phyloP scores from a whole-genome alignment of 1,284 basidiomycete species.

The Cerrena zonata region DNA sequence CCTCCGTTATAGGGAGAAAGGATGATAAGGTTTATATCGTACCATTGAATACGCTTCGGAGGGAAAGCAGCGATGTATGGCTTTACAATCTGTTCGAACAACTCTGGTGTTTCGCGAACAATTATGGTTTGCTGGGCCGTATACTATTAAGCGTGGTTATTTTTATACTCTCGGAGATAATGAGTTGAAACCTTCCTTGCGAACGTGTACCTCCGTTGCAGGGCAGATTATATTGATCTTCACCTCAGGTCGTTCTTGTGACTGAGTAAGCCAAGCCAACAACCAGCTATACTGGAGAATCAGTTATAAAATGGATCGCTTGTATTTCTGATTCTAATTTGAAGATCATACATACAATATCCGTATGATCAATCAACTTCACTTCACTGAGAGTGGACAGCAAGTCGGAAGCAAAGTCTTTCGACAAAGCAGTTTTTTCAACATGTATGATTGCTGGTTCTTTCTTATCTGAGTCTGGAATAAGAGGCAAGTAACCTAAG shows the following conservation, averaged over 20 bases:
- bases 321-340: background rate
- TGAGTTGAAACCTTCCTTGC: slow-evolving; percentile 44
- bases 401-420: slow-evolving; percentile 23
- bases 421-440: slow-evolving; percentile 49
- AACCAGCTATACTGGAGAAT: slow-evolving; percentile 35
- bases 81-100: slow-evolving; percentile 66
- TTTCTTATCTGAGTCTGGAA: slow-evolving; percentile 16
- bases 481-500: slow-evolving; percentile 34
- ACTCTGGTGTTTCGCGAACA: slow-evolving; percentile 73
- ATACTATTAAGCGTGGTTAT: slow-evolving; percentile 51
- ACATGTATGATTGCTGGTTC: slow-evolving; percentile 53
- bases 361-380: slow-evolving; percentile 37
- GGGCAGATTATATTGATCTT: slow-evolving; percentile 76
- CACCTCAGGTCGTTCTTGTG: slow-evolving; percentile 36
- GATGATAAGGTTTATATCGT: slow-evolving; percentile 12
- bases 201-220: slow-evolving; percentile 77
- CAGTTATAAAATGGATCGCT: background rate
- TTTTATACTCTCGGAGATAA: background rate
- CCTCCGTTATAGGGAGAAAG: background rate
- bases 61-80: slow-evolving; percentile 79
- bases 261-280: slow-evolving; percentile 37
- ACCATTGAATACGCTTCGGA: slow-evolving; percentile 77
- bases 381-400: slow-evolving; percentile 26
- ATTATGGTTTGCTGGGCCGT: slow-evolving; percentile 68
- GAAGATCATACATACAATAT: slow-evolving; percentile 38